Base-by-base conservation (phyloP, 2,329 filamentous ascomycete species). In the Zymoseptoria passerinii region DNA sequence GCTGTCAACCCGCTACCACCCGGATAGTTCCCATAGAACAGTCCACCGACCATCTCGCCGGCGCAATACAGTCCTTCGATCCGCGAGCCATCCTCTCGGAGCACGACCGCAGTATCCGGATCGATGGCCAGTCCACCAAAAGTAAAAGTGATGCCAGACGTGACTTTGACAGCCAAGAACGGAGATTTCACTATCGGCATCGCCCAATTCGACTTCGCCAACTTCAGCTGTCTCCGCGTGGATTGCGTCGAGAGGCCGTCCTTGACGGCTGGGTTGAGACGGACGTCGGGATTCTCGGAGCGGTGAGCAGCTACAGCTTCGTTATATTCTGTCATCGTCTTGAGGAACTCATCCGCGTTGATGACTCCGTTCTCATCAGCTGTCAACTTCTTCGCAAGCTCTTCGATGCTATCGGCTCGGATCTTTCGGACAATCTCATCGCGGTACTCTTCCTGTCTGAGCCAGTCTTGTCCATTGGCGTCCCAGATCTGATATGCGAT, bases 201-300 rank as follows among this genome's bases (percentile, higher is more conserved):
- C 0, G 85, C 85, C 85, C 85, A 88, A 62, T 88, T 88, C 0
- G 83, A 81, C 72, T 88, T 89, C 0, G 79, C 73, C 8, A 85
- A 67, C 0, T 67, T 53, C 8, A 87, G 70, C 0, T 69, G 63
- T 8, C 63, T 73, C 0, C 62, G 65, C 0, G 71, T 73, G 0
- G 82, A 83, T 62, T 83, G 80, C 5, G 84, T 87, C 0, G 83
- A 84, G 0, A 87, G 66, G 0, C 82, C 81, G 63, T 88, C 85
- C 62, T 80, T 83, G 10, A 83, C 68, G 0, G 83, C 77, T 0
- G 84, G 85, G 64, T 88, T 80, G 74, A 81, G 87, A 52, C 74
- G 76, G 9, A 61, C 62, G 0, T 70, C 63, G 0, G 77, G 74
- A 53, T 82, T 72, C 64, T 81, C 80, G 6, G 70, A 59, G 4